phyloP scores from a whole-genome alignment of 2,329 filamentous ascomycete species.

The Ophiostoma quercus region DNA sequence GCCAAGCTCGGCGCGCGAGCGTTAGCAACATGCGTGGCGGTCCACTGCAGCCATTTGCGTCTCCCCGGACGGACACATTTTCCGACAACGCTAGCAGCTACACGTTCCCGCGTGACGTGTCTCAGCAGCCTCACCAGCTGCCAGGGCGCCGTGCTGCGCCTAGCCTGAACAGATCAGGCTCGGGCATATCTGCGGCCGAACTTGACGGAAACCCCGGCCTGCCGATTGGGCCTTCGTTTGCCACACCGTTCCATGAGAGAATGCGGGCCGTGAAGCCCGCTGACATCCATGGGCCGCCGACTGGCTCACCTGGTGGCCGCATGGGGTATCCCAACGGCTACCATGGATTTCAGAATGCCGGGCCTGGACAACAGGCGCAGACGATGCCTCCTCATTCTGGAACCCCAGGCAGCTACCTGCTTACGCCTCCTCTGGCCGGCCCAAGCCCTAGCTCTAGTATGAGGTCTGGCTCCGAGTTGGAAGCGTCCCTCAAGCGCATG shows the following conservation, averaged over 20 bases:
- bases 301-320: not conserved
- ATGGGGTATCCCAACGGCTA: not conserved
- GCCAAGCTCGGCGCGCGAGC: conserved; percentile 44
- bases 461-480: not conserved
- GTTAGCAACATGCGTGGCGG: conserved; percentile 42
- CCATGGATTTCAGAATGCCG: conserved; percentile 19
- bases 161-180: conserved; percentile 41
- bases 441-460: not conserved
- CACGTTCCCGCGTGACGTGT: conserved; percentile 18
- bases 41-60: conserved; percentile 49
- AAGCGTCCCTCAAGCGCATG: conserved; percentile 10
- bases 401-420: not conserved
- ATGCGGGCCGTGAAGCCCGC: conserved; percentile 50
- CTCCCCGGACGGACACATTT: conserved; percentile 33
- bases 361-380: conserved; percentile 7
- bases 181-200: conserved; percentile 62
- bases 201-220: conserved; percentile 55
- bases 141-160: conserved; percentile 37
- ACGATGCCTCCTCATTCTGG: not conserved
- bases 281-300: conserved; percentile 24
- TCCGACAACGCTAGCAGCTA: conserved; percentile 29
- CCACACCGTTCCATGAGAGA: conserved; percentile 59
- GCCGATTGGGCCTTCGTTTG: conserved; percentile 61
- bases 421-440: not conserved
- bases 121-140: conserved; percentile 22